Evolutionary conservation across 2,329 filamentous ascomycete species (phyloP).

Genomic region (Ascosphaera acerosa): DNA sequence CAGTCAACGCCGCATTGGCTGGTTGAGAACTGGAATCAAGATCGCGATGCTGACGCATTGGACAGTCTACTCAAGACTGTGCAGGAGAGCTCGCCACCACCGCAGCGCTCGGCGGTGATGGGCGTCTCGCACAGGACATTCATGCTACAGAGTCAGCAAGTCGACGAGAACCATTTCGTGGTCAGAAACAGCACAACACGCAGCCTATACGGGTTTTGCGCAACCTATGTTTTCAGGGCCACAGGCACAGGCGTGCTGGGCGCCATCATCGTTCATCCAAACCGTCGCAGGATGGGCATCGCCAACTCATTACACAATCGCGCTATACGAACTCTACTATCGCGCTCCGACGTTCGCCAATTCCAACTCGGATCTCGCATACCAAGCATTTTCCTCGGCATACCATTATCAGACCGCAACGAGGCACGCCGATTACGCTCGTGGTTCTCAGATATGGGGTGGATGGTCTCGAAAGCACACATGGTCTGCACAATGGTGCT

Average conservation of each 20-base stretch:
- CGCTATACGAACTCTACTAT: conserved; percentile 49
- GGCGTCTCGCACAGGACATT: conserved; percentile 51
- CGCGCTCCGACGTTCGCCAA: conserved; percentile 46
- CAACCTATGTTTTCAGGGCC: conserved; percentile 56
- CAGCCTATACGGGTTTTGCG: conserved; percentile 74
- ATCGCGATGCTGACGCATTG: conserved; percentile 47
- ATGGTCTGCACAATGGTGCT: conserved; percentile 48
- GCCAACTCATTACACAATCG: conserved; percentile 72
- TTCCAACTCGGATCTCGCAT: conserved; percentile 61
- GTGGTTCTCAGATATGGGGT: conserved; percentile 80
- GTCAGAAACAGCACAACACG: conserved; percentile 85
- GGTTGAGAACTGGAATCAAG: conserved; percentile 64
- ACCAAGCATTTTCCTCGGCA: conserved; percentile 66
- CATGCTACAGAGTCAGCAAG: conserved; percentile 39
- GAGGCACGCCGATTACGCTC: conserved; percentile 36
- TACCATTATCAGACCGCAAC: conserved; percentile 40
- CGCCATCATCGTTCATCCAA: conserved; percentile 70
- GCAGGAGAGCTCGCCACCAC: conserved; percentile 33
- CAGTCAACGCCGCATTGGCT: conserved; percentile 91
- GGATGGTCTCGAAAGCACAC: conserved; percentile 44
- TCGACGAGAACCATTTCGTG: conserved; percentile 69
- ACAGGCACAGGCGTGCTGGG: conserved; percentile 51
- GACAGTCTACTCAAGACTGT: conserved; percentile 49
- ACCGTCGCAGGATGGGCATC: conserved; percentile 66
- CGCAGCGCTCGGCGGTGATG: conserved; percentile 41